These are phyloP conservation scores for Botrytis fabae DNA, from an alignment of 2,329 filamentous ascomycete genomes.

Conservation along the genomic window DNA sequence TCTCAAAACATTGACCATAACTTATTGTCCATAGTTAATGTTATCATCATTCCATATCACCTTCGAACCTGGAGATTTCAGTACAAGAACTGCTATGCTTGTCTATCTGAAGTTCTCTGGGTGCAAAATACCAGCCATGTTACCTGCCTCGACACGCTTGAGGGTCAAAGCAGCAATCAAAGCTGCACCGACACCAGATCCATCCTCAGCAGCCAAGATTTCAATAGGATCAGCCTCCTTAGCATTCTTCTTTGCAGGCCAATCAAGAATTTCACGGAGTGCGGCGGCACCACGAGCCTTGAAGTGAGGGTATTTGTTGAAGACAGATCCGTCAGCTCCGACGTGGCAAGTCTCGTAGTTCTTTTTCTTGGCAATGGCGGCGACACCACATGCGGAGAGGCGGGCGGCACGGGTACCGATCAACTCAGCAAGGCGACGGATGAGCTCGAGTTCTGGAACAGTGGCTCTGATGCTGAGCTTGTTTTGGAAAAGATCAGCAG, in stretches of 20 bases:
- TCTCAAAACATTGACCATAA: not conserved
- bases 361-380: constrained; percentile 97
- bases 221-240: constrained; percentile 85
- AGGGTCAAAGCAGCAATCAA: constrained; percentile 78
- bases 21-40: not conserved
- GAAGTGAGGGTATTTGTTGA: constrained; percentile 99
- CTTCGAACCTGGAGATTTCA: not conserved
- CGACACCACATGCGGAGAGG: constrained; percentile 90
- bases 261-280: constrained; percentile 92
- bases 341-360: constrained; percentile 84
- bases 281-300: constrained; percentile 88
- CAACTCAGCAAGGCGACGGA: constrained; percentile 85
- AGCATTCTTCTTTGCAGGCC: constrained; percentile 68
- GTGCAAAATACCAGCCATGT: constrained; percentile 63
- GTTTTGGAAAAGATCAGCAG: constrained; percentile 74
- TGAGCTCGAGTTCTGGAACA: constrained; percentile 80
- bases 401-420: constrained; percentile 94
- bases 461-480: constrained; percentile 71
- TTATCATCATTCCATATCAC: not conserved
- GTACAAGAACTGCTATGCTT: not conserved
- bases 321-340: constrained; percentile 93
- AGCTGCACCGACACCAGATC: constrained; percentile 93
- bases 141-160: constrained; percentile 63
- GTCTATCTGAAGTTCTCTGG: constrained; percentile 58
- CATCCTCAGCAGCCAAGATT: constrained; percentile 88